Evolutionary conservation across 495 filamentous ascomycete genomes (phyloP).

Genomic region (Bacidia rubella): DNA sequence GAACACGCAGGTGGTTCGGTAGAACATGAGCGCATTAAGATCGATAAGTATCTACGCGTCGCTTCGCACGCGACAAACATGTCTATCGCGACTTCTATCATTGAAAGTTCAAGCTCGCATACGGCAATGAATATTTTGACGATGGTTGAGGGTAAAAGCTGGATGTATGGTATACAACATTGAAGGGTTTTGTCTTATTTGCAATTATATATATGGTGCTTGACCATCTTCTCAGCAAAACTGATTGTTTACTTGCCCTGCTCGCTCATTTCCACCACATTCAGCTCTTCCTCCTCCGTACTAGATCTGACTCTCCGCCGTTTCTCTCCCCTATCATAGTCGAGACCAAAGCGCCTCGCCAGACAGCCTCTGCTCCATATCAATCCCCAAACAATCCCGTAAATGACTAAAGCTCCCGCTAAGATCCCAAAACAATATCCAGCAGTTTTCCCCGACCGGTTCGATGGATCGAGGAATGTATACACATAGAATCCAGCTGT

Average conservation of each 20-base stretch:
- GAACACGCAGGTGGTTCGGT: too few species aligned
- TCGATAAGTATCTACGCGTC: too few species aligned
- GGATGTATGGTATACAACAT: too few species aligned
- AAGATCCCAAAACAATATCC: slow-evolving; percentile 46
- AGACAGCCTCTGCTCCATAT: slow-evolving; percentile 39
- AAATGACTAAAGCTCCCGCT: slow-evolving; percentile 48
- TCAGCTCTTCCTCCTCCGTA: background rate
- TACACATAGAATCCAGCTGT: slow-evolving; percentile 65
- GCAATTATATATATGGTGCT: too few species aligned
- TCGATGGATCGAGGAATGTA: slow-evolving; percentile 49
- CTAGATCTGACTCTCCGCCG: background rate
- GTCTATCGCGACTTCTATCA: too few species aligned
- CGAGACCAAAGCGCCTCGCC: slow-evolving; percentile 17
- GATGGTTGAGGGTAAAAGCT: too few species aligned
- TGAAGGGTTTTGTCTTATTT: too few species aligned
- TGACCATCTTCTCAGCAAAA: too few species aligned
- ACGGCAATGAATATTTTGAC: too few species aligned
- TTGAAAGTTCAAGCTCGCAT: too few species aligned
- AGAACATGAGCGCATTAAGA: too few species aligned
- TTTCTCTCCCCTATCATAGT: background rate
- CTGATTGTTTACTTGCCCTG: background rate
- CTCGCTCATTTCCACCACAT: background rate
- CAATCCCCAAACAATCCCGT: slow-evolving; percentile 39
- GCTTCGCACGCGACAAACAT: too few species aligned
- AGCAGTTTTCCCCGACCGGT: slow-evolving; percentile 31